Base-by-base conservation (phyloP, 495 filamentous ascomycete species). In the Xanthoparmelia taractica region DNA sequence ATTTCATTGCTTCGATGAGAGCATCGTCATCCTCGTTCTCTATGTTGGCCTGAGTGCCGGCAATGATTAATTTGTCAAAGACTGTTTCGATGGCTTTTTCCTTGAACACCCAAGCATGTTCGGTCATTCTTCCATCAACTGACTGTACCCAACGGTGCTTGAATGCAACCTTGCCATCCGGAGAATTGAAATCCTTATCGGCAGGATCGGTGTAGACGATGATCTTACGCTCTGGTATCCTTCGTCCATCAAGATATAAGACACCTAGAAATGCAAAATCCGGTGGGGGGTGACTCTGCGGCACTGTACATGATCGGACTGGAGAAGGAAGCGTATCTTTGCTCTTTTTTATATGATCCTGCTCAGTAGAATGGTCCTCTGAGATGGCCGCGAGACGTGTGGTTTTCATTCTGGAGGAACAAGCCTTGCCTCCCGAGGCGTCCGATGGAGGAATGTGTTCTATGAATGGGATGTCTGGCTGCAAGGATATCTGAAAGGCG, bases 71-170 rank as follows among this genome's bases (percentile, higher is more conserved):
- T 57, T 61, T 68, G 38, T 71, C 66, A 31, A 73, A 70, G 4
- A 67, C 34, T 1, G 63, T 69, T 40, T 73, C 72, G 33, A 73
- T 70, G 18, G 70, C 68, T 7, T 69, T 64, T 13, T 74, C 68
- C 43, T 67, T 72, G 64, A 73, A 73, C 8, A 68, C 59, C 71
- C 71, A 73, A 18, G 25, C 40, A 43, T 67, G 57, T 43, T 71
- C 61, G 13, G 54, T 47, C 23, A 73, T 27, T 7, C 17, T n/a
- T 2, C 73, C 73, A 33, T 71, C 66, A 1, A n/a, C 63, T 18
- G 55, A 61, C 40, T 67, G 36, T 12, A 69, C 56, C 59, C 34
- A 65, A 15, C 71, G 65, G 52, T 31, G 38, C 48, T 58, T 67
- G 37, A 72, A 37, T 1, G 15, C 0, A 18, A 72, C 59, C 34